These are phyloP conservation scores for Balamuthia mandrillaris DNA, from an alignment of 208 protist species.

Conservation along the genomic window DNA sequence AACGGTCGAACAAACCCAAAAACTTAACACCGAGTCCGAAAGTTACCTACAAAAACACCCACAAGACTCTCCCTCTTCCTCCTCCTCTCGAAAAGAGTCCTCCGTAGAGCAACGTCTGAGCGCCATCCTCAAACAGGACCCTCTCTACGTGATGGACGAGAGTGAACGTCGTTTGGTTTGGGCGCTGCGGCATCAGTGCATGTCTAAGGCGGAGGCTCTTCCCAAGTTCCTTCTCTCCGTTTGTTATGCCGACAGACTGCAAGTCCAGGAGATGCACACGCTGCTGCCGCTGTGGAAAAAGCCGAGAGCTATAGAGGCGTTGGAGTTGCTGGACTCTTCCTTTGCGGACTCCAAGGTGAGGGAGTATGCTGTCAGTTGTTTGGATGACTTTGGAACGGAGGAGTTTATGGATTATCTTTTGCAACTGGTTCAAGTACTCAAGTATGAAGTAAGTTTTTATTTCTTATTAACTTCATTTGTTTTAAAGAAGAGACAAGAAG, in stretches of 20 bases:
- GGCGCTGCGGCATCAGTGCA: not conserved
- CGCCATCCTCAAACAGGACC: no score
- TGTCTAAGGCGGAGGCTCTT: not conserved
- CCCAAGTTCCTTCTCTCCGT: constrained; percentile 48
- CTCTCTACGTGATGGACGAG: no score
- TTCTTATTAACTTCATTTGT: no score
- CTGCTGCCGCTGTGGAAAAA: constrained; percentile 41
- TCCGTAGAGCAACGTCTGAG: no score
- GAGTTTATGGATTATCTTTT: constrained; percentile 64
- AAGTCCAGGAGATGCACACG: constrained; percentile 49
- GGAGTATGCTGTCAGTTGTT: constrained; percentile 53
- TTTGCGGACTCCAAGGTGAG: constrained; percentile 66
- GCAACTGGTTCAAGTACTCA: constrained; percentile 70
- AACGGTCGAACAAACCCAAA: no score
- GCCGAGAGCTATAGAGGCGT: constrained; percentile 51
- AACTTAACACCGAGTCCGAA: no score
- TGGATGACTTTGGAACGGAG: constrained; percentile 61
- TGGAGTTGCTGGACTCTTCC: constrained; percentile 75
- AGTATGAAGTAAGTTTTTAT: no score
- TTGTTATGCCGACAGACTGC: constrained; percentile 28
- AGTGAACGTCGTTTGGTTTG: no score
- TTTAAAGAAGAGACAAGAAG: no score
- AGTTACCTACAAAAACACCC: no score
- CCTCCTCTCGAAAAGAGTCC: no score
- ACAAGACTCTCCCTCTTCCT: no score